Conservation (phyloP, 495 filamentous ascomycete genomes). For the Aspergillus haitiensis region DNA sequence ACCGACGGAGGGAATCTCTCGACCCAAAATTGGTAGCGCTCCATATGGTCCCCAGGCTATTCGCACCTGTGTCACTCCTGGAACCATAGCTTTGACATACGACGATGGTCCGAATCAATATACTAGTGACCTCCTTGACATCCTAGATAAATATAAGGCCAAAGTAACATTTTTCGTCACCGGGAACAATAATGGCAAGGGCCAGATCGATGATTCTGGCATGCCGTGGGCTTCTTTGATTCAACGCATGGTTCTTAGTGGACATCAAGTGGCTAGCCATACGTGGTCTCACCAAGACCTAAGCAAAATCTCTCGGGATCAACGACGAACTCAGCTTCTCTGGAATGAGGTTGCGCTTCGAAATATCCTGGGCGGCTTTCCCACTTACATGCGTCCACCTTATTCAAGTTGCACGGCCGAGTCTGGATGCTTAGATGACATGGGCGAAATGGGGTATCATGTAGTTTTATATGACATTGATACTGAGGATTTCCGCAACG, state of each 20-base stretch:
- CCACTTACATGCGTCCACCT: slow-evolving; percentile 83
- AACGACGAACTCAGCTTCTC: slow-evolving; percentile 66
- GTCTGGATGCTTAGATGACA: slow-evolving; percentile 57
- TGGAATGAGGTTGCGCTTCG: slow-evolving; percentile 80
- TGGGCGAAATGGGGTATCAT: slow-evolving; percentile 73
- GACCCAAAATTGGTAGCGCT: slow-evolving; percentile 57
- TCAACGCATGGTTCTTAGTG: slow-evolving; percentile 63
- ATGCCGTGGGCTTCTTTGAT: slow-evolving; percentile 62
- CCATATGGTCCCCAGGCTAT: slow-evolving; percentile 63
- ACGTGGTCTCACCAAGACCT: slow-evolving; percentile 83
- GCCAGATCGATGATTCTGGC: slow-evolving; percentile 61
- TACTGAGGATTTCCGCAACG: slow-evolving; percentile 74
- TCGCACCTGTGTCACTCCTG: slow-evolving; percentile 61
- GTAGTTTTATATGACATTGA: slow-evolving; percentile 74
- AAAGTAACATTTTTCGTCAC: slow-evolving; percentile 82
- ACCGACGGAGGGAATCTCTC: slow-evolving; percentile 58
- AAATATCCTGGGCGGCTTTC: slow-evolving; percentile 77
- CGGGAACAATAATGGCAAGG: slow-evolving; percentile 72
- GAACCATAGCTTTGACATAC: slow-evolving; percentile 72
- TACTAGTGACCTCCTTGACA: slow-evolving; percentile 66
- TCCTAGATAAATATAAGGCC: slow-evolving; percentile 63
- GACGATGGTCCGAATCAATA: slow-evolving; percentile 76
- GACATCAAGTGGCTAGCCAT: slow-evolving; percentile 84
- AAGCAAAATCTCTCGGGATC: slow-evolving; percentile 52
- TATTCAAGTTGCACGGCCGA: slow-evolving; percentile 68